phyloP scores from a whole-genome alignment of 1,139 yeast species.

The Lodderomyces theae region DNA sequence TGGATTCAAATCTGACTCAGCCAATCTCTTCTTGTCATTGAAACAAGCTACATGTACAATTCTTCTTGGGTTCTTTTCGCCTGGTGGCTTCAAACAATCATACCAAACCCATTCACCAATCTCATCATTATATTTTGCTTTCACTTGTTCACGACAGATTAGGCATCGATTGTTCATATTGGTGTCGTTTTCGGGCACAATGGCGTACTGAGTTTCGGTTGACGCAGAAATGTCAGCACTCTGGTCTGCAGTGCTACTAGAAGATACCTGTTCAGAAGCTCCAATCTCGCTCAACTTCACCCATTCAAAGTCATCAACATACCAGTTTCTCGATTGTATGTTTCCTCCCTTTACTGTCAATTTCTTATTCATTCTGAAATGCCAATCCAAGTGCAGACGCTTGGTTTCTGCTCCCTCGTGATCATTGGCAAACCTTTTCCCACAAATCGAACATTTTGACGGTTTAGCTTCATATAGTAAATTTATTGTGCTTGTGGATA shows the following conservation, averaged over 20 bases:
- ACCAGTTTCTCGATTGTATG: constrained; percentile 82
- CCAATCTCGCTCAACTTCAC: constrained; percentile 64
- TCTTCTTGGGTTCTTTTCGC: constrained; percentile 44
- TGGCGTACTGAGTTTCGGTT: constrained; percentile 44
- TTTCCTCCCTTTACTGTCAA: constrained; percentile 41
- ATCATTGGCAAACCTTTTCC: constrained; percentile 74
- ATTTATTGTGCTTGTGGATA: constrained; percentile 25
- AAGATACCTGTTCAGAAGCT: constrained; percentile 9
- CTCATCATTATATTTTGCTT: constrained; percentile 82
- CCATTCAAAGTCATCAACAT: constrained; percentile 73
- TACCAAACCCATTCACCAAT: constrained; percentile 96
- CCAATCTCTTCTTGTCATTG: constrained; percentile 38
- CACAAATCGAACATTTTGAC: constrained; percentile 85
- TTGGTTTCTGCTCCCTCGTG: constrained; percentile 53
- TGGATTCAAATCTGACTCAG: constrained; percentile 33
- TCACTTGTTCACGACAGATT: constrained; percentile 79
- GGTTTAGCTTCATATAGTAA: constrained; percentile 62
- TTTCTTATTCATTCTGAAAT: constrained; percentile 85
- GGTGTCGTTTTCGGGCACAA: constrained; percentile 68
- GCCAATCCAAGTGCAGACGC: constrained; percentile 88
- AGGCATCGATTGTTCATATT: constrained; percentile 76
- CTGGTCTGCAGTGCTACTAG: constrained; percentile 18
- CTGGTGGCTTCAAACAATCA: constrained; percentile 69
- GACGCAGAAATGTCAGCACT: constrained; percentile 10
- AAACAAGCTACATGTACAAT: constrained; percentile 82